A percentile compares a stretch with the other conserved stretches of the same genome.
Conservation (phyloP, 1,284 basidiomycete genomes). For the Microbotryum silenes-acaulis region DNA sequence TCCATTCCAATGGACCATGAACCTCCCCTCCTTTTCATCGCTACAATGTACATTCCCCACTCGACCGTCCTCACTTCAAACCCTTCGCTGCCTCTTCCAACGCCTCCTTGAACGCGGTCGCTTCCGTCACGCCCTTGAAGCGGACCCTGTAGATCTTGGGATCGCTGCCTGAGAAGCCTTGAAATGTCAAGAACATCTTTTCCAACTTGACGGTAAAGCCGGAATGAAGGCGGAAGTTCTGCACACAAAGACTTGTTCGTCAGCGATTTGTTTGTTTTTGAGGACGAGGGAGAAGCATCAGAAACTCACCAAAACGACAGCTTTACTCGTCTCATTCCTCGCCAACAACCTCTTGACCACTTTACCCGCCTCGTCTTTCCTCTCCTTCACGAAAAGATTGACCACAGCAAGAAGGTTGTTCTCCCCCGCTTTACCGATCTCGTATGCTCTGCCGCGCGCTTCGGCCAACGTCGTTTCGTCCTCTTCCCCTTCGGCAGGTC, state of each 20-base stretch:
- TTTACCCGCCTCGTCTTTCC: conserved; percentile 19
- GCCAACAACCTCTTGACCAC: conserved; percentile 27
- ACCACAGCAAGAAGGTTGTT: conserved; percentile 18
- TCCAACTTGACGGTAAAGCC: conserved; percentile 14
- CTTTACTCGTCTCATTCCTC: conserved; percentile 30
- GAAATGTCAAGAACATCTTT: conserved; percentile 29
- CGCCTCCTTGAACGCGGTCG: conserved; percentile 13
- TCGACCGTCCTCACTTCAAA: not conserved
- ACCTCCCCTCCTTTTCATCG: too few species aligned
- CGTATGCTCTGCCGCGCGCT: conserved; percentile 11
- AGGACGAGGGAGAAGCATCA: not conserved
- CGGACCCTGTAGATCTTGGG: conserved; percentile 12
- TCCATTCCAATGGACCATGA: too few species aligned
- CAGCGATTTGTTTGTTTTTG: not conserved
- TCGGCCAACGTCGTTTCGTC: conserved; percentile 15
- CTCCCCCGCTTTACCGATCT: conserved; percentile 10
- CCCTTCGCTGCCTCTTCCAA: conserved; percentile 11
- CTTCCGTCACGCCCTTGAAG: conserved; percentile 5
- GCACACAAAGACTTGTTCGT: not conserved
- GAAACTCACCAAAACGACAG: conserved; percentile 29
- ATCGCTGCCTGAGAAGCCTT: conserved; percentile 23
- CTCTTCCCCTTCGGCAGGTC: conserved; percentile 27
- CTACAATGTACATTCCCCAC: not conserved
- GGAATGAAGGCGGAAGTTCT: conserved; percentile 31
- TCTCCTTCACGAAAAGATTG: conserved; percentile 27